phyloP scores from a whole-genome alignment of 2,329 filamentous ascomycete genomes.

The Byssoonygena ceratinophila region DNA sequence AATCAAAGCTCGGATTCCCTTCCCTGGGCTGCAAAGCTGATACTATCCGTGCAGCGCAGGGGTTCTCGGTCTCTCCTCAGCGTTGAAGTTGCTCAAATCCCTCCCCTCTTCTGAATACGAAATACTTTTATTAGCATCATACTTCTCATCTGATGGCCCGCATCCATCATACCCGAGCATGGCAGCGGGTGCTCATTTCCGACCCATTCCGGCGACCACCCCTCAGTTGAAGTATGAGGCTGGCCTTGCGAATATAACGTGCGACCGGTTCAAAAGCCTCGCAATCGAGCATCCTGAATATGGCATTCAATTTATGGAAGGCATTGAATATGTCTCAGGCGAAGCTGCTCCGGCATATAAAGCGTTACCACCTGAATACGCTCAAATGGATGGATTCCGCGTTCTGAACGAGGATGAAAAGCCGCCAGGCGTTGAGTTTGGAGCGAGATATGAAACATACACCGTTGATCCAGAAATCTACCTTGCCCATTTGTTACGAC shows the following conservation, averaged over 20 bases:
- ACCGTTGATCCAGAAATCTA: conserved; percentile 38
- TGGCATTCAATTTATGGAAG: conserved; percentile 31
- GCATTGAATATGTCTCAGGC: conserved; percentile 33
- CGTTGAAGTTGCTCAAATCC: conserved; percentile 25
- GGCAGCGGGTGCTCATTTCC: conserved; percentile 41
- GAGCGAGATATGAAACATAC: conserved; percentile 33
- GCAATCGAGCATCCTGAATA: conserved; percentile 27
- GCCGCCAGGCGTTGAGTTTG: conserved; percentile 32
- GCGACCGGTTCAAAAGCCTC: conserved; percentile 29
- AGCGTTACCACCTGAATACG: conserved; percentile 29
- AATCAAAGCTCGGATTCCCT: conserved; percentile 7
- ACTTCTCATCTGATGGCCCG: conserved; percentile 28
- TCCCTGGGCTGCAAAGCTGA: background rate
- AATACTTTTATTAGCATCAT: conserved; percentile 33
- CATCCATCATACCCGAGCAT: conserved; percentile 37
- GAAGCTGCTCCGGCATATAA: conserved; percentile 21
- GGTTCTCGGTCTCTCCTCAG: conserved; percentile 32
- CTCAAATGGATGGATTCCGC: conserved; percentile 29
- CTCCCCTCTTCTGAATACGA: conserved; percentile 21
- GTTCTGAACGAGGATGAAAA: conserved; percentile 23
- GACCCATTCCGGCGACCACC: conserved; percentile 34
- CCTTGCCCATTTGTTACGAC: conserved; percentile 32
- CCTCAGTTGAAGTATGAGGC: conserved; percentile 30
- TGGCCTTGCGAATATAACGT: conserved; percentile 31
- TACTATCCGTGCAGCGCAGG: conserved; percentile 26